Percentiles rank a stretch among this genome's conserved stretches.
phyloP scores from a whole-genome alignment of 2,329 filamentous ascomycete genomes.

The Colletotrichum camelliae region DNA sequence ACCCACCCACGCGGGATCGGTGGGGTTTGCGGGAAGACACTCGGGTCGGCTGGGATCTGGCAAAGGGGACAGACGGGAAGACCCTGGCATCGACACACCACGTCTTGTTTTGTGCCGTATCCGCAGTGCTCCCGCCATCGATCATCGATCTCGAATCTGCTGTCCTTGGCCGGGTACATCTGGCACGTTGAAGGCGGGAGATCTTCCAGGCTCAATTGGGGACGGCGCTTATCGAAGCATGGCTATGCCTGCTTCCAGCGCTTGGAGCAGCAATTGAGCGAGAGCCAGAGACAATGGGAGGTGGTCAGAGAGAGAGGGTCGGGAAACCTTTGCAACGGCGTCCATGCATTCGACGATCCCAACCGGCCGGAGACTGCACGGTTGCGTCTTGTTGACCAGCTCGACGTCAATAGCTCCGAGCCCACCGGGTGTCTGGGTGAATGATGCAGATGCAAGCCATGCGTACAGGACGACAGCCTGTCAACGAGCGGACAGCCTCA shows the following conservation, averaged over 20 bases:
- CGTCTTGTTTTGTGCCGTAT: not conserved
- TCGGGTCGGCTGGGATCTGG: not conserved
- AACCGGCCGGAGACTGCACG: not conserved
- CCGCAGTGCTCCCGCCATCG: not conserved
- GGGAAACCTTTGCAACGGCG: not conserved
- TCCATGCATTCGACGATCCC: not conserved
- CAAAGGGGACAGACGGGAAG: not conserved
- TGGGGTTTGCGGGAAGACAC: constrained; percentile 16
- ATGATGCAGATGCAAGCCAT: constrained; percentile 8
- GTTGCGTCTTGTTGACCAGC: not conserved
- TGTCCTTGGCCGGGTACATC: not conserved
- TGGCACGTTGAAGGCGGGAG: not conserved
- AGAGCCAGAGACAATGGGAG: not conserved
- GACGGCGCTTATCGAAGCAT: not conserved
- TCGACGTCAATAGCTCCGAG: constrained; percentile 17
- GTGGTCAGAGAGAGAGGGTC: not conserved
- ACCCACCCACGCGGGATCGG: constrained; percentile 13
- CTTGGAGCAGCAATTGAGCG: not conserved
- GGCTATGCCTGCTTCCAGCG: constrained; percentile 9
- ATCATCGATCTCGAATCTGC: constrained; percentile 4
- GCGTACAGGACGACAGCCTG: constrained; percentile 1
- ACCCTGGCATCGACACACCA: not conserved
- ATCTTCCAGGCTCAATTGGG: not conserved
- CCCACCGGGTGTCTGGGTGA: not conserved
- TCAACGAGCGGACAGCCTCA: constrained; percentile 21